Base-by-base conservation (phyloP, 1,139 yeast species). In the Nadsonia commutata region DNA sequence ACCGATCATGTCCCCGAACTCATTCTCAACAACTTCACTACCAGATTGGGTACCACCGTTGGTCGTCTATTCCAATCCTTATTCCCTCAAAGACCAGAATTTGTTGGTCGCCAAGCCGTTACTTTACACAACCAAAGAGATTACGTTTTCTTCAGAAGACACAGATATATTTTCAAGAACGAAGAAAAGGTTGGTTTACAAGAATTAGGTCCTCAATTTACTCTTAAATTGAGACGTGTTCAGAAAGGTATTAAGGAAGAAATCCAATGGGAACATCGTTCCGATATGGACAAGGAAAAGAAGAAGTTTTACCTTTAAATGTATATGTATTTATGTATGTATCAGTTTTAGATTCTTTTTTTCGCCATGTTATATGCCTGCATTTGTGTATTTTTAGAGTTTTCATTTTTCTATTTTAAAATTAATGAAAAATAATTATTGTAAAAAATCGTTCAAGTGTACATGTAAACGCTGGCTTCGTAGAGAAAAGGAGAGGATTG, bases 101-200 rank as follows among this genome's bases (percentile, higher is more conserved):
- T 93, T 54, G 81, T 82, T 61, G 98, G 98, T 33, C 74, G 98
- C 54, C 96, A 90, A 60, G 98, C 85, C 42, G 81, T 90, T 37
- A 90, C 98, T 1, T 65, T 90, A 58, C 98, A 90, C 61, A 90
- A 90, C 60, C 98, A 90, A 62, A 73, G 98, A 67, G 98, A 90
- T 61, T 93, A 73, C 59, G 83, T 90, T 41, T 90, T 90, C 57
- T 86, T 90, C 71, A 74, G 98, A 63, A 78, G 97, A 65, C 98
- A 90, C 59, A 74, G 98, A 56, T 90, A 90, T 57, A 68, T 85
- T 6, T 90, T 90, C 65, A 72, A 77, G 55, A 83, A 86, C 58
- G 95, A 86, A 51, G 94, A 85, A 58, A 78, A 76, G 55, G 97
- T 88, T 1, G 97, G 98, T 4, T 66, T 90, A 44, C 98, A 90